Conservation (phyloP, 805 yeast genomes). For the Schizosaccharomyces octosporus region DNA sequence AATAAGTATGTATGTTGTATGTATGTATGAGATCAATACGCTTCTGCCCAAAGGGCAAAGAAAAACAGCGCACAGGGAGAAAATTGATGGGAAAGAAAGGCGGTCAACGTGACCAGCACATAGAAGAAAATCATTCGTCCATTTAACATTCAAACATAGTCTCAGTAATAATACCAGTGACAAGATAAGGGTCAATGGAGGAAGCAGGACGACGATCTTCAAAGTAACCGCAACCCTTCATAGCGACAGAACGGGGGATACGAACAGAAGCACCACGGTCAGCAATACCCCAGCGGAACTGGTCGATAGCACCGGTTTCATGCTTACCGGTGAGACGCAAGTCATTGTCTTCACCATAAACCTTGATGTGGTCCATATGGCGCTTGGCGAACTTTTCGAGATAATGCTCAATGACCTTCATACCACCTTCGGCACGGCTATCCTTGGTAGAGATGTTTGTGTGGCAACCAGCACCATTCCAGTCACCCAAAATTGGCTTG, state of each 20-base stretch:
- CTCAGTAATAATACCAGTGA: conserved; percentile 94
- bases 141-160: conserved; percentile 25
- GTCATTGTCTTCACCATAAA: conserved; percentile 89
- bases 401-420: conserved; percentile 80
- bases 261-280: conserved; percentile 98
- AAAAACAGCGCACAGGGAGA: neutral
- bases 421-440: conserved; percentile 92
- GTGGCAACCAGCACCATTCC: conserved; percentile 99
- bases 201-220: conserved; percentile 99
- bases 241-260: conserved; percentile 96
- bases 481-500: conserved; percentile 94
- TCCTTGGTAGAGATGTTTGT: conserved; percentile 83
- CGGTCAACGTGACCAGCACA: neutral
- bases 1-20: too few species aligned
- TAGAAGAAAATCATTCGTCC: neutral
- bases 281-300: conserved; percentile 91
- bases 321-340: conserved; percentile 92
- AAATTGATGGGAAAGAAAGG: neutral
- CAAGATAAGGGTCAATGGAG: conserved; percentile 95
- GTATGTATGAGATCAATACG: too few species aligned
- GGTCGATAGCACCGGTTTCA: conserved; percentile 86
- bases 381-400: conserved; percentile 82
- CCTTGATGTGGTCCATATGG: conserved; percentile 84
- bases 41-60: too few species aligned
- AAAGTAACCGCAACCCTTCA: conserved; percentile 93